Base-by-base conservation (phyloP, 768 basidiomycete species). In the Auriscalpium orientale region DNA sequence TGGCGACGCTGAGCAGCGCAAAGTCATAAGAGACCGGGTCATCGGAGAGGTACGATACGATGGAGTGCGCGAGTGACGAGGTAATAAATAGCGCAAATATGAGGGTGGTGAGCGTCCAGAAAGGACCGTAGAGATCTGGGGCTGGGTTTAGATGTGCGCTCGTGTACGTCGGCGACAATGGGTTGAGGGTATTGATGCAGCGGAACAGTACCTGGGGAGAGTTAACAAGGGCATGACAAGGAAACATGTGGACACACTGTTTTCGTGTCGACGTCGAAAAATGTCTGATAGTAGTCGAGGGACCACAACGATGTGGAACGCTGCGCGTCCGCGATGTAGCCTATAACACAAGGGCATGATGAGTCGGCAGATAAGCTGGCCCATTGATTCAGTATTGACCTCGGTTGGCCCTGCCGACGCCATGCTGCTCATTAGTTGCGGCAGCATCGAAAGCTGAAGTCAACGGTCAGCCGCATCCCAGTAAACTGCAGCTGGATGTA, bases 31-130 rank as follows among this genome's bases (percentile, higher is more conserved):
- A 85, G 64, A 84, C 84, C 37, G 75, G 75, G 3, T 79, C 72
- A 22, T 79, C 72, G 33, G 90, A 88, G 43, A 98, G 81, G 71
- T 93, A 98, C n/a, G 83, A 79, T 2, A 87, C 76, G 62, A 98
- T 87, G 48, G 91, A 91, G 15, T 91, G 84, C 8, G 87, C 91
- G 40, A 98, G 85, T 36, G 91, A 93, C 1, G 95, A 97, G 22
- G 89, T 95, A 56, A 97, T 82, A 76, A 95, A 98, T 57, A 98
- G 83, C 0, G 87, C 79, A 67, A 98, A 91, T 46, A 97, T 87
- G 59, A 99, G 83, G 1, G 95, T 98, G 1, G 94, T 95, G 38
- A 97, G 80, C 0, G 95, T 92, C 95, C 95, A 99, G 75, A 99
- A 98, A 1, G 95, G 94, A 0, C 95, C 95, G 67, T 90, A 88